Evolutionary conservation across 768 basidiomycete species (phyloP).

Genomic region (Asterophora parasitica): DNA sequence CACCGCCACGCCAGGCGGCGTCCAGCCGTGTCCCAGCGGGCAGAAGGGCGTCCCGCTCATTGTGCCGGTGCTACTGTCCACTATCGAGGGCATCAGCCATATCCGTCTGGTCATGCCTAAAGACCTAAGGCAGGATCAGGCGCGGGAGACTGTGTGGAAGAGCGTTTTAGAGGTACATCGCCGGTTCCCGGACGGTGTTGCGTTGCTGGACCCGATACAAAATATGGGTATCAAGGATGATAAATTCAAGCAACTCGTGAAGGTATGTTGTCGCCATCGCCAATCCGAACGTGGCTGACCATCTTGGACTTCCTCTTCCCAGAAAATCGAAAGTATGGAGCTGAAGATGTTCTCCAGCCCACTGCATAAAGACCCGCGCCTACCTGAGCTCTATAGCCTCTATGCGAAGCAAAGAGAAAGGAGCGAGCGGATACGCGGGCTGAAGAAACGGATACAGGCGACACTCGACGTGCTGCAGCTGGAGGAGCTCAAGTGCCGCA

Average conservation of each 20-base stretch:
- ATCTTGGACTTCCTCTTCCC: not conserved
- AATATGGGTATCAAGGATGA: conserved; percentile 97
- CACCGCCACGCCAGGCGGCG: conserved; percentile 58
- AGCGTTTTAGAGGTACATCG: conserved; percentile 87
- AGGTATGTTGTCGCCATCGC: conserved; percentile 40
- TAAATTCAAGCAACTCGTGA: conserved; percentile 81
- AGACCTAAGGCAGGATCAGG: conserved; percentile 72
- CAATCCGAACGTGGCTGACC: not conserved
- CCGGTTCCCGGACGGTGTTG: conserved; percentile 83
- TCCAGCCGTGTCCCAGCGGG: conserved; percentile 68
- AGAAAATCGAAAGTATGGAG: conserved; percentile 94
- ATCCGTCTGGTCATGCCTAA: conserved; percentile 87
- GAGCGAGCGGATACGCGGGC: conserved; percentile 62
- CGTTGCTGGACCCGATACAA: conserved; percentile 84
- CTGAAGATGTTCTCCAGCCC: conserved; percentile 76
- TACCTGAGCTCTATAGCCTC: conserved; percentile 76
- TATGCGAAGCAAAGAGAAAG: conserved; percentile 74
- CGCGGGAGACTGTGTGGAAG: conserved; percentile 85
- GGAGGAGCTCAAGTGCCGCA: conserved; percentile 93
- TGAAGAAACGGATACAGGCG: conserved; percentile 83
- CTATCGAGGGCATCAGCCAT: conserved; percentile 81
- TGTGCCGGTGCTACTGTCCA: conserved; percentile 83
- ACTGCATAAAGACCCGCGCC: conserved; percentile 70
- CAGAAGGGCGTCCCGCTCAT: conserved; percentile 81
- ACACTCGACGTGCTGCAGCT: conserved; percentile 93